These are phyloP conservation scores for Megacollybia platyphylla DNA, from an alignment of 1,284 basidiomycete genomes.

Conservation along the genomic window DNA sequence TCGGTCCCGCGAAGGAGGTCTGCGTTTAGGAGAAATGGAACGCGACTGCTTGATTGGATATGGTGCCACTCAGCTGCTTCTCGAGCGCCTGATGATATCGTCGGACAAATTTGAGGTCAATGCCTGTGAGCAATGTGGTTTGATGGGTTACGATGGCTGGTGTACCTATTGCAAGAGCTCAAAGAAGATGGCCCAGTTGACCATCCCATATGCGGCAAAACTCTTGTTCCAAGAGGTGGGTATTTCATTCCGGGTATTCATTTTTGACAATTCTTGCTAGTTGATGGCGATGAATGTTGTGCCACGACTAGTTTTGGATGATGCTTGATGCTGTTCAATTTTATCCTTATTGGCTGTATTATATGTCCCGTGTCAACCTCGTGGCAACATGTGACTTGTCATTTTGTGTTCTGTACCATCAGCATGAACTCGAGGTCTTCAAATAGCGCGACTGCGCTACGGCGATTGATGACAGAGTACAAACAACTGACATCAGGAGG, in stretches of 20 bases:
- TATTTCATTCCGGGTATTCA: conserved; percentile 4
- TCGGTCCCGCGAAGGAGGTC: conserved; percentile 91
- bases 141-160: conserved; percentile 96
- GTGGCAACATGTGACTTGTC: too few species aligned
- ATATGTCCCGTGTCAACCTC: too few species aligned
- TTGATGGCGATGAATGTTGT: conserved; percentile 94
- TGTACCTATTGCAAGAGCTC: conserved; percentile 94
- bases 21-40: conserved; percentile 98
- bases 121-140: conserved; percentile 88
- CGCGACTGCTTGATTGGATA: conserved; percentile 94
- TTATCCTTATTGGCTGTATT: background rate
- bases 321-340: conserved; percentile 35
- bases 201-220: conserved; percentile 98
- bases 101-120: conserved; percentile 97
- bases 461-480: conserved; percentile 88
- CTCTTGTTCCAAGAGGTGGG: conserved; percentile 91
- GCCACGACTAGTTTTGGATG: conserved; percentile 74
- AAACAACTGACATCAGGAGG: conserved; percentile 65
- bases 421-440: conserved; percentile 29
- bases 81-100: conserved; percentile 97
- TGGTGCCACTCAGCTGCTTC: conserved; percentile 89
- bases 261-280: conserved; percentile 22
- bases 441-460: conserved; percentile 51
- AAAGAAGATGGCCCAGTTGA: conserved; percentile 91
- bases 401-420: conserved; percentile 1